Conservation (phyloP, 345 rosid species). For the Barbarea vulgaris region DNA sequence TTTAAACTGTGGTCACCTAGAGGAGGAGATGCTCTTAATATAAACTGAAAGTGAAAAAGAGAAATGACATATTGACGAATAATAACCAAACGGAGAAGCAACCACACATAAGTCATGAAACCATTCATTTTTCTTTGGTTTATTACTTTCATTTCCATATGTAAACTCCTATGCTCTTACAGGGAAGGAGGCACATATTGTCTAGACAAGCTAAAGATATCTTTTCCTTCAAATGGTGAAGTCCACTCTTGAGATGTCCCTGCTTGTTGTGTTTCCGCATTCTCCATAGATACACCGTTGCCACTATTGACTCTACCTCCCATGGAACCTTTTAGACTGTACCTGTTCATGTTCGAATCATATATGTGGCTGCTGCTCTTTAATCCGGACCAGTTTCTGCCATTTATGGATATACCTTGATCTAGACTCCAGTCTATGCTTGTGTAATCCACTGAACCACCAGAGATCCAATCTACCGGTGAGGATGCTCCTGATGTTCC, state of each 20-base stretch:
- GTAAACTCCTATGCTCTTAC: constrained; percentile 49
- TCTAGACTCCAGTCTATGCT: constrained; percentile 85
- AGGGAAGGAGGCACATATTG: constrained; percentile 82
- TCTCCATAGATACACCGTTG: constrained; percentile 47
- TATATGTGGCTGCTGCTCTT: constrained; percentile 37
- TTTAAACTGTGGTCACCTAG: neutral
- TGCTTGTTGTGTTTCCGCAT: constrained; percentile 51
- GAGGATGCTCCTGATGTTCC: constrained; percentile 64
- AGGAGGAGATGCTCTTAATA: neutral
- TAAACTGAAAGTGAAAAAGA: neutral
- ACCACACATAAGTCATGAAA: constrained; percentile 56
- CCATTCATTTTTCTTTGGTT: constrained; percentile 40
- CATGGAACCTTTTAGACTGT: constrained; percentile 50
- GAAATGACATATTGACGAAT: constrained; percentile 16
- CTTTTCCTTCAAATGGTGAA: constrained; percentile 88
- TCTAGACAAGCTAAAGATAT: constrained; percentile 87
- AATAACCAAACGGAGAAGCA: constrained; percentile 25
- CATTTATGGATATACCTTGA: constrained; percentile 48
- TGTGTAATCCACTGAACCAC: constrained; percentile 63
- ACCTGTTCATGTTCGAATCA: constrained; percentile 45
- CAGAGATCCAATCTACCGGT: constrained; percentile 73
- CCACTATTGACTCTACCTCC: constrained; percentile 40
- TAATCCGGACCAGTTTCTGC: constrained; percentile 50
- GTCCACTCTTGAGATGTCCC: constrained; percentile 72
- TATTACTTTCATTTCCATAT: constrained; percentile 41